A percentile compares a stretch with the other conserved stretches of the same genome.
Evolutionary conservation across 2,329 filamentous ascomycete genomes (phyloP).

Genomic region (Talaromyces sp.): DNA sequence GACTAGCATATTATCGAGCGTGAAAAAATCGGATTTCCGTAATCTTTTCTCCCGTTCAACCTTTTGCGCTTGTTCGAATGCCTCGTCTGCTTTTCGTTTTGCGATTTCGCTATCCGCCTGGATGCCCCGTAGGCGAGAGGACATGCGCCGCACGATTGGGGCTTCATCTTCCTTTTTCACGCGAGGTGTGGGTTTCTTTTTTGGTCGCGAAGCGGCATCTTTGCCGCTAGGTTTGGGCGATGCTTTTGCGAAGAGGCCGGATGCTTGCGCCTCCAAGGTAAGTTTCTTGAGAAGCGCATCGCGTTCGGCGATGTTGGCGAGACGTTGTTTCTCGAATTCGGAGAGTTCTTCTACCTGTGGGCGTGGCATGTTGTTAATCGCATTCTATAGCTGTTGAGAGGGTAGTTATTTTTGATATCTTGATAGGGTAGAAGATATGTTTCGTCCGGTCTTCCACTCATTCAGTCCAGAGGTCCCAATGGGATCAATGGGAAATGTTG

Average conservation of each 20-base stretch:
- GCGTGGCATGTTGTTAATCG: neutral
- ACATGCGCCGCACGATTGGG: conserved; percentile 53
- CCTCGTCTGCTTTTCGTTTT: conserved; percentile 64
- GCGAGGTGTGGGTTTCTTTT: conserved; percentile 23
- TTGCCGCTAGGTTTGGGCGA: conserved; percentile 27
- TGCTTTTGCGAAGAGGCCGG: conserved; percentile 59
- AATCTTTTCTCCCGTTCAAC: conserved; percentile 58
- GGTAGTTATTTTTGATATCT: neutral
- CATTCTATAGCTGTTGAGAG: neutral
- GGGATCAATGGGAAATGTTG: neutral
- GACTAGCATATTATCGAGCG: conserved; percentile 70
- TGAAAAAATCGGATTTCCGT: conserved; percentile 62
- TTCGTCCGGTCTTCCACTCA: neutral
- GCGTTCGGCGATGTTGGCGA: conserved; percentile 82
- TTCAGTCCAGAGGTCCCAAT: neutral
- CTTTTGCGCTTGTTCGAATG: conserved; percentile 53
- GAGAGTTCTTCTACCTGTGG: conserved; percentile 55
- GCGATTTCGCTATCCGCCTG: conserved; percentile 62
- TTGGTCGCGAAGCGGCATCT: conserved; percentile 20
- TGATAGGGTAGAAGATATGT: neutral
- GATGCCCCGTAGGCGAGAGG: conserved; percentile 58
- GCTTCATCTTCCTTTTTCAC: conserved; percentile 51
- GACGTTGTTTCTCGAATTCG: conserved; percentile 78
- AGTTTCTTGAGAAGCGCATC: conserved; percentile 76
- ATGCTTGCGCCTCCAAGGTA: conserved; percentile 60